These are phyloP conservation scores for Metschnikowia lachancei DNA, from an alignment of 805 yeast genomes.

Conservation along the genomic window DNA sequence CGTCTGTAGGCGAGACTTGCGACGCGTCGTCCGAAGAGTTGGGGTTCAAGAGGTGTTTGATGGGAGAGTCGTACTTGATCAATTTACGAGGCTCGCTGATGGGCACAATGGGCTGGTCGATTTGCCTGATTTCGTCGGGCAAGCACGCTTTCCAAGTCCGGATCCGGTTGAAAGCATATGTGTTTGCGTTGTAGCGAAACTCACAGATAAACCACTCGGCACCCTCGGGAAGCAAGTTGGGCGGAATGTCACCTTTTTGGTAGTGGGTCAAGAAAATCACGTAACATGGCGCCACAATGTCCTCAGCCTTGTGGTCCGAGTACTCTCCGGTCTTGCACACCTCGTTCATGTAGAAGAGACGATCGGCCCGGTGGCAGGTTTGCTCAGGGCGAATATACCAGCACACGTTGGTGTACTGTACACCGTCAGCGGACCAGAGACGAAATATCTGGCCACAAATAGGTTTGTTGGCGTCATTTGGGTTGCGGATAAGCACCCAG, in stretches of 20 bases:
- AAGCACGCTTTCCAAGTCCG: constrained; percentile 98
- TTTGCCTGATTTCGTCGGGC: constrained; percentile 90
- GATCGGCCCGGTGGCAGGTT: constrained; percentile 89
- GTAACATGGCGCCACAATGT: constrained; percentile 89
- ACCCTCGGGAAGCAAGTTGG: constrained; percentile 57
- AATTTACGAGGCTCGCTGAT: constrained; percentile 63
- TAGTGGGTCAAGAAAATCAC: constrained; percentile 92
- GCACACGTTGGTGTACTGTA: constrained; percentile 87
- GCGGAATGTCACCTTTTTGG: constrained; percentile 89
- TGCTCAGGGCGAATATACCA: constrained; percentile 99
- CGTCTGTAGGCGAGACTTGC: constrained; percentile 78
- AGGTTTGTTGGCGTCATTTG: constrained; percentile 85
- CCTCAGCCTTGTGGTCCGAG: constrained; percentile 87
- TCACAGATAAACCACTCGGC: constrained; percentile 92
- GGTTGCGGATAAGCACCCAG: constrained; percentile 87
- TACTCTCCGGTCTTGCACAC: constrained; percentile 96
- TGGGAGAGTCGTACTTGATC: constrained; percentile 79
- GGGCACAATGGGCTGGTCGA: constrained; percentile 73
- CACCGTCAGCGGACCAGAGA: constrained; percentile 87
- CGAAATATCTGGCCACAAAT: constrained; percentile 92
- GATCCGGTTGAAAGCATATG: constrained; percentile 87
- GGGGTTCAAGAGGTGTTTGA: constrained; percentile 71
- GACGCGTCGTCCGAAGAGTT: constrained; percentile 72
- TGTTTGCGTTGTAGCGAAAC: constrained; percentile 87
- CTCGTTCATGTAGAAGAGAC: constrained; percentile 88